These are phyloP conservation scores for Mycena galopus DNA, from an alignment of 768 basidiomycete species.

Conservation along the genomic window DNA sequence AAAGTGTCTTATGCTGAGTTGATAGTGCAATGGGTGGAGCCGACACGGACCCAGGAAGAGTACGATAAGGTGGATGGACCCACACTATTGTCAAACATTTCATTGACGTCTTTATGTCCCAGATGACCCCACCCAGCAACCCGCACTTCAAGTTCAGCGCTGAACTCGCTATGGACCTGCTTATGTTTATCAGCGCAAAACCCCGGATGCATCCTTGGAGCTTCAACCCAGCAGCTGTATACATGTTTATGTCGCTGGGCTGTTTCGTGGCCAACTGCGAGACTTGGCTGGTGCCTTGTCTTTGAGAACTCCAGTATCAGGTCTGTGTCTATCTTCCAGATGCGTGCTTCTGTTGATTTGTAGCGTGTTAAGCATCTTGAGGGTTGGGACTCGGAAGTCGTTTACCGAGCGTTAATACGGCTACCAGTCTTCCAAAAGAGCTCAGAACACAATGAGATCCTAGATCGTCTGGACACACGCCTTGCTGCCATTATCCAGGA, in stretches of 20 bases:
- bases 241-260: not conserved
- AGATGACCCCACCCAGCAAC: no score
- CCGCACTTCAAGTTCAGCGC: not conserved
- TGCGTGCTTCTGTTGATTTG: no score
- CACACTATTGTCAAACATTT: no score
- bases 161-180: not conserved
- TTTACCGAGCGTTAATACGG: not conserved
- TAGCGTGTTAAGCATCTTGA: not conserved
- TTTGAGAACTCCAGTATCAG: not conserved
- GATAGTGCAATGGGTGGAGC: not conserved
- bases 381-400: not conserved
- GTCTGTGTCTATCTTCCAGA: not conserved
- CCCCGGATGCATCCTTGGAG: slow-evolving; percentile 11
- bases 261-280: not conserved
- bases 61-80: not conserved
- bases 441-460: no score
- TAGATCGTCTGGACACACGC: not conserved
- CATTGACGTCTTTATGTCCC: no score
- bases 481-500: not conserved
- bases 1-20: not conserved
- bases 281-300: not conserved
- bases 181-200: not conserved
- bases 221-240: not conserved
- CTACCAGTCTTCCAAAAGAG: not conserved
- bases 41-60: not conserved